Evolutionary conservation across 2,329 filamentous ascomycete genomes (phyloP).

Genomic region (Trichoderma atrobrunneum): DNA sequence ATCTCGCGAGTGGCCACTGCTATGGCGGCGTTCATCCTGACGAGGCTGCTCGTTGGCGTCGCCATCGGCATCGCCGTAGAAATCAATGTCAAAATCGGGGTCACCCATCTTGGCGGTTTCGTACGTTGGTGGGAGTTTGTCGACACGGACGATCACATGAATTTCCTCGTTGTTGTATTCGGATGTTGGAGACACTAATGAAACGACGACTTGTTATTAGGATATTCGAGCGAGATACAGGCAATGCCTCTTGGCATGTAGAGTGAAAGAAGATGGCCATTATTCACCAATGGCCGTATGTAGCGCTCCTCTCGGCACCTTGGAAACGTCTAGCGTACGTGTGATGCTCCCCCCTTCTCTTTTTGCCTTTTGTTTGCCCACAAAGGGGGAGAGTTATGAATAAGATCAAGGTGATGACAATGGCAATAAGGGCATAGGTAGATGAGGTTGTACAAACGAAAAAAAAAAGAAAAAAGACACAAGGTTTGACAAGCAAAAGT

Average conservation of each 20-base stretch:
- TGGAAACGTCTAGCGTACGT: neutral
- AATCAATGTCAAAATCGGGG: constrained; percentile 70
- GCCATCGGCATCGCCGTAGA: constrained; percentile 61
- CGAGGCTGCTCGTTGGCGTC: constrained; percentile 45
- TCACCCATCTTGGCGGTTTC: constrained; percentile 55
- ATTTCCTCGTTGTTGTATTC: neutral
- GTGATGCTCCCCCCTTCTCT: neutral
- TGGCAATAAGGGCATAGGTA: neutral
- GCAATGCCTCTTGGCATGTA: neutral
- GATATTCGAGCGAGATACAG: constrained; percentile 15
- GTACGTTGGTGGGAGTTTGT: constrained; percentile 15
- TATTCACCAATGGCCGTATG: neutral
- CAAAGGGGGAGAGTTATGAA: neutral
- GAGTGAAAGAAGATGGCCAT: neutral
- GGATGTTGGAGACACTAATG: neutral
- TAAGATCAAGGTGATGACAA: neutral
- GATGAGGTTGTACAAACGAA: constrained; percentile 15
- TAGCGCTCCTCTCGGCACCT: neutral
- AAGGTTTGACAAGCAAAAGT: constrained; percentile 24
- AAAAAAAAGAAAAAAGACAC: constrained; percentile 29
- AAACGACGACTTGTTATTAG: constrained; percentile 16
- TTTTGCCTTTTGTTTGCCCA: neutral
- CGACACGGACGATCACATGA: constrained; percentile 20
- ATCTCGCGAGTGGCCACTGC: constrained; percentile 27
- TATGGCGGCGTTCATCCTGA: constrained; percentile 38